Conservation (phyloP, 2,329 filamentous ascomycete species). For the Akanthomyces dipterigenus region DNA sequence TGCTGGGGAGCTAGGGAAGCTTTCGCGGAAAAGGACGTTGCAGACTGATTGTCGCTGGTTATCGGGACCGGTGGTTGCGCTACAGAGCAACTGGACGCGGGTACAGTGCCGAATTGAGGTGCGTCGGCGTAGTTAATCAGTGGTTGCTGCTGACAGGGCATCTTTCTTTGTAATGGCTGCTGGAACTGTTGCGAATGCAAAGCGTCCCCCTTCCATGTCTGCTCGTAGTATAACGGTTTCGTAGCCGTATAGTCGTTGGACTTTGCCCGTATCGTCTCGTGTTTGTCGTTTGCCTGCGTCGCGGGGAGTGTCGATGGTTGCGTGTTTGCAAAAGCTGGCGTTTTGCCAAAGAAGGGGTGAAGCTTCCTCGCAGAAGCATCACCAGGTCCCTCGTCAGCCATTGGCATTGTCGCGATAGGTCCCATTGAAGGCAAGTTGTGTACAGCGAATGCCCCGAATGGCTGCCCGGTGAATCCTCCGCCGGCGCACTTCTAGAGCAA, state of each 20-base stretch:
- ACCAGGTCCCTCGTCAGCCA: conserved; percentile 34
- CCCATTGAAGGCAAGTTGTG: conserved; percentile 29
- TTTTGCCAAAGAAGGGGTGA: conserved; percentile 48
- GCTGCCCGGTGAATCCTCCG: background rate
- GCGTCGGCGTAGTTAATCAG: background rate
- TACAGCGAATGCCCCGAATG: background rate
- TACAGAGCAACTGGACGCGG: background rate
- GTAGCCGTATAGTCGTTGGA: conserved; percentile 22
- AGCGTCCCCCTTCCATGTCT: background rate
- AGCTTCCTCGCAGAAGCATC: conserved; percentile 37
- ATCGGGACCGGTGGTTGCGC: background rate
- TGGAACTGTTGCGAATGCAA: background rate
- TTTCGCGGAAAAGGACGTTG: background rate
- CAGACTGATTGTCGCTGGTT: no score
- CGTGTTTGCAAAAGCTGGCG: background rate
- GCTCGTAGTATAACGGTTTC: background rate
- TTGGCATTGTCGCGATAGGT: conserved; percentile 34
- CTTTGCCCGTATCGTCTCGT: conserved; percentile 35
- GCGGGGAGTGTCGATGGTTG: background rate
- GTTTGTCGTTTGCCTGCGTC: background rate
- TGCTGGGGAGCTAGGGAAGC: background rate
- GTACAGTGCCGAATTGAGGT: background rate
- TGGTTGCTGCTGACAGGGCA: background rate
- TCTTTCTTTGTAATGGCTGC: background rate
- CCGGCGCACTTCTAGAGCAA: conserved; percentile 4